phyloP scores from a whole-genome alignment of 257 asterid genomes.

The Cynanchum wilfordii region DNA sequence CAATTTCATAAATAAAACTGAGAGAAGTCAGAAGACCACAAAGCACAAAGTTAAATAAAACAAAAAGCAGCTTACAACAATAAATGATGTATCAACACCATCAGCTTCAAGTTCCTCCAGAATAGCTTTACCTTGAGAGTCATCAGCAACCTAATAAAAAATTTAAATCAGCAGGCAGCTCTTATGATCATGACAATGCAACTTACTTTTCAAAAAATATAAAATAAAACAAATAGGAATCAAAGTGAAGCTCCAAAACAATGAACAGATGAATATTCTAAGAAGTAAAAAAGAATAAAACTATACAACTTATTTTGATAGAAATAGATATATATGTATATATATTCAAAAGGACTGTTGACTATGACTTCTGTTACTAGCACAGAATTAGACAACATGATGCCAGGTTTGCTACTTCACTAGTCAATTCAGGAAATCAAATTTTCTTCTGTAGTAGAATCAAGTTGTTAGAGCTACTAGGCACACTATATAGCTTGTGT shows the following conservation, averaged over 20 bases:
- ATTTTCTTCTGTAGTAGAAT: neutral
- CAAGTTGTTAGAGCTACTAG: neutral
- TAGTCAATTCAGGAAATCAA: neutral
- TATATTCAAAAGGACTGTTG: neutral
- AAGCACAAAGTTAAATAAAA: neutral
- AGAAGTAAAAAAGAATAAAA: neutral
- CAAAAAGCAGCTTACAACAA: slow-evolving; percentile 46
- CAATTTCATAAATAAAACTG: too few relatives aligned
- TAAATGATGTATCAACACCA: slow-evolving; percentile 75
- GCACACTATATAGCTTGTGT: neutral
- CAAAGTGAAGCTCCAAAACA: neutral
- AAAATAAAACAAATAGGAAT: too few relatives aligned
- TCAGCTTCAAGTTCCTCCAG: slow-evolving; percentile 79
- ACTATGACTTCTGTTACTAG: neutral
- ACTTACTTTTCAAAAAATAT: neutral
- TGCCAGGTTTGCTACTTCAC: neutral
- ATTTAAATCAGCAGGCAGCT: neutral
- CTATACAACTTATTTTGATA: neutral
- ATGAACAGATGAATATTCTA: neutral
- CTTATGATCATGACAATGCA: neutral
- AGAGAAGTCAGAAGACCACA: neutral
- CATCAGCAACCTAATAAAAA: slow-evolving; percentile 70
- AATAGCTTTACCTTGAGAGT: slow-evolving; percentile 83
- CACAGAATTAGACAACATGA: neutral
- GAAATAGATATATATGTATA: neutral